Percentiles rank a stretch among this genome's conserved stretches.
These are phyloP conservation scores for Paecilomyces sp. DNA, from an alignment of 2,329 filamentous ascomycete species.

Conservation along the genomic window DNA sequence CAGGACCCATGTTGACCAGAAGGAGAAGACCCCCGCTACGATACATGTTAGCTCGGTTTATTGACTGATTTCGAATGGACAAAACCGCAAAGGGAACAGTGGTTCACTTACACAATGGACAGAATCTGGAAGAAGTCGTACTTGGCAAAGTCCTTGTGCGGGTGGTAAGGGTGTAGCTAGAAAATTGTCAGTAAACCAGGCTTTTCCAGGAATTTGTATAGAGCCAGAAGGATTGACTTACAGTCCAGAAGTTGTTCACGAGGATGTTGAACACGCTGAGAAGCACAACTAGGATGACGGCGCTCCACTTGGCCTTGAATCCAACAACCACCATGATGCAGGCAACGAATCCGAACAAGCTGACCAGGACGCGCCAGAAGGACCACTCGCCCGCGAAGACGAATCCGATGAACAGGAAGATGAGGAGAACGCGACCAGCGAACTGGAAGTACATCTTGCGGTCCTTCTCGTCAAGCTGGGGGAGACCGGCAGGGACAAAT, in stretches of 20 bases:
- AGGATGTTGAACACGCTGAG: constrained; percentile 93
- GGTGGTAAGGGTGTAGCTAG: constrained; percentile 92
- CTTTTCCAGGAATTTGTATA: background rate
- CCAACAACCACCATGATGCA: constrained; percentile 98
- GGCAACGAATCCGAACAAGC: constrained; percentile 75
- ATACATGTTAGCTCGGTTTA: constrained; percentile 9
- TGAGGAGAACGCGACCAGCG: constrained; percentile 86
- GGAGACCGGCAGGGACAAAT: constrained; percentile 91
- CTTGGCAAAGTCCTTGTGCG: constrained; percentile 99
- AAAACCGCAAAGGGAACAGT: background rate
- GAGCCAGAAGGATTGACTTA: constrained; percentile 44
- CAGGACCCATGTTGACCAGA: constrained; percentile 96
- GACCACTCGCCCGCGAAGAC: constrained; percentile 93
- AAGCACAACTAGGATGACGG: constrained; percentile 88
- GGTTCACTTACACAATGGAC: constrained; percentile 75
- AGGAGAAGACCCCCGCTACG: constrained; percentile 77
- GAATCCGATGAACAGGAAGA: constrained; percentile 96
- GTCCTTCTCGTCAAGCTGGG: constrained; percentile 95
- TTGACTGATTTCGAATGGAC: background rate
- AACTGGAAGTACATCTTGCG: constrained; percentile 99
- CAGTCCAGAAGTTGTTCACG: constrained; percentile 99
- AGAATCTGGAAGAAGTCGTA: constrained; percentile 99
- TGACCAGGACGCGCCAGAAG: constrained; percentile 79
- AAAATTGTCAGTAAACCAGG: constrained; percentile 10
- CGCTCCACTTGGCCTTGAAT: constrained; percentile 99